These are phyloP conservation scores for Fraxinus dipetala DNA, from an alignment of 305 asterid genomes.

Conservation along the genomic window DNA sequence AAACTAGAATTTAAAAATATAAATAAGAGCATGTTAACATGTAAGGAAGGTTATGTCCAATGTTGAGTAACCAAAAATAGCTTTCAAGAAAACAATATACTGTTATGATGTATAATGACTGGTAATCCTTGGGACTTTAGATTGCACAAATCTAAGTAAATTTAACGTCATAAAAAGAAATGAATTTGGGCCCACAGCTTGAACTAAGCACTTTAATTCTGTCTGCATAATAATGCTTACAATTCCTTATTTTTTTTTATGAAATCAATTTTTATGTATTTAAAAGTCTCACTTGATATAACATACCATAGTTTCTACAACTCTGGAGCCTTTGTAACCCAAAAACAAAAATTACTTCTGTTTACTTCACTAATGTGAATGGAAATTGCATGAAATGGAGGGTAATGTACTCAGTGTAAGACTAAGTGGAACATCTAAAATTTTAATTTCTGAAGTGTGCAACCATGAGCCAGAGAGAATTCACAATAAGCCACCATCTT, in stretches of 20 bases:
- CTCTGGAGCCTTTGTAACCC: neutral
- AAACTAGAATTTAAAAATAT: conserved; percentile 2
- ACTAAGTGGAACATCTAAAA: neutral
- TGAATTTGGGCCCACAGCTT: neutral
- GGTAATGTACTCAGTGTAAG: neutral
- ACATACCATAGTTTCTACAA: neutral
- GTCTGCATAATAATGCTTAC: neutral
- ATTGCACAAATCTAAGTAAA: neutral
- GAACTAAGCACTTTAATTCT: neutral
- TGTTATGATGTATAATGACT: neutral
- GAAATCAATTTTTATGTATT: neutral
- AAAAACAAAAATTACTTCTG: neutral
- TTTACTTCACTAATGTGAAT: neutral
- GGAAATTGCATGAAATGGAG: neutral
- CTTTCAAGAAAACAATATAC: neutral
- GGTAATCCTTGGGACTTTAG: neutral
- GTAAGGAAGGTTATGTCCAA: neutral
- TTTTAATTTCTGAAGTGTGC: neutral
- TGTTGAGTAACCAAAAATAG: neutral
- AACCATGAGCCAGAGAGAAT: neutral
- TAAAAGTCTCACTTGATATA: neutral
- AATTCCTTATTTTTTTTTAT: neutral
- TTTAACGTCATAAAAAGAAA: neutral
- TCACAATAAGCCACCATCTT: neutral
- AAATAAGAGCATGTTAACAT: conserved; percentile 3